Base-by-base conservation (phyloP, 176 grass and related monocot species). In the Carex cristatella region DNA sequence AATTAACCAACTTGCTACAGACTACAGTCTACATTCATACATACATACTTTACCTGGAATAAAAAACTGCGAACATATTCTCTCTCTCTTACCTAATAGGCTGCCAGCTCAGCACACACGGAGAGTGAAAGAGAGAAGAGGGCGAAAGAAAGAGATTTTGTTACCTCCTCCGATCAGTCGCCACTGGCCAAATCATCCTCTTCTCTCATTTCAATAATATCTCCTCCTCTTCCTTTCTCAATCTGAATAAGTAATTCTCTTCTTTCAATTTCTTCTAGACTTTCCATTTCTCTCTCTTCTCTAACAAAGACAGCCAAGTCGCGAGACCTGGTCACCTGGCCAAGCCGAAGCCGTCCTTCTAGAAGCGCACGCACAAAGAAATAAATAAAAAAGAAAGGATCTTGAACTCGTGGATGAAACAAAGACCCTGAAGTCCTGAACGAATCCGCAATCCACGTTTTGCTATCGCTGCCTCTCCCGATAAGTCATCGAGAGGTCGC, bases 51-150 rank as follows among this genome's bases (percentile, higher is more conserved):
- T 46, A 46, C 9, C 68, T 71, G 1, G 2, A 71, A 71, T 71
- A 71, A 44, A 71, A n/a, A 44, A 27, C 0, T 27, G n/a, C 0
- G 7, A 63, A 27, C 69, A 33, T 19, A 76, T 35, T 78, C 70
- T 8, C 48, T 77, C 18, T 56, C 5, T 78, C 51, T 35, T 31
- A 55, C 30, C 32, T 9, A 65, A 49, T 82, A 46, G 4, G 61
- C 13, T 44, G 60, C 60, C 79, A 82, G n/a, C 33, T 81, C 79
- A 38, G 61, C 79, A 49, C 79, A 61, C 58, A 81, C 55, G 53
- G 60, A 63, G 2, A 38, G 54, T 57, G 87, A 86, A 63, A 89
- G 92, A 49, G 18, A 4, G 0, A 53, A 74, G 77, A 88, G 18
- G 61, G 30, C 9, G n/a, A 9, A 75, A 12, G 2, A 75, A 13